Evolutionary conservation across 140 eudicot genomes (phyloP).

Genomic region (Bidens hawaiensis): DNA sequence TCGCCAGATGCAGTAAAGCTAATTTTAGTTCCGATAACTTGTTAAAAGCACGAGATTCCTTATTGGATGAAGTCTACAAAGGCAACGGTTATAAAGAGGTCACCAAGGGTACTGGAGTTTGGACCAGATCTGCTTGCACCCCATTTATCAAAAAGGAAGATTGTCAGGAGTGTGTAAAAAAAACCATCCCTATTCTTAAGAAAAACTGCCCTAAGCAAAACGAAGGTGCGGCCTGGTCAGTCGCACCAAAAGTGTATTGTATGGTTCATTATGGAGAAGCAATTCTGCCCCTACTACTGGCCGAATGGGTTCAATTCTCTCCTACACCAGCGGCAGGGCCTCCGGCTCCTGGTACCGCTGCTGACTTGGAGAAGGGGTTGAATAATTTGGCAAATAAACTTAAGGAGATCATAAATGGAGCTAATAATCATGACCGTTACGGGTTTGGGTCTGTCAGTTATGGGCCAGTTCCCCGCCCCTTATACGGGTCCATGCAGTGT

Average conservation of each 20-base stretch:
- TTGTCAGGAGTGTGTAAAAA: neutral
- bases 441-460: neutral
- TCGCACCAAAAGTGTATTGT: neutral
- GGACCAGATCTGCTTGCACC: neutral
- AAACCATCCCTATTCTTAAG: neutral
- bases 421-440: neutral
- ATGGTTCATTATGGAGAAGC: neutral
- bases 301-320: neutral
- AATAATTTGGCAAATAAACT: neutral
- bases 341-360: too few species aligned
- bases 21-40: neutral
- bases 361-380: neutral
- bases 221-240: neutral
- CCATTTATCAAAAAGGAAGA: neutral
- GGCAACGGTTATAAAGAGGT: neutral
- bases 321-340: neutral
- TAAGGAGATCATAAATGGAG: neutral
- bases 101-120: neutral
- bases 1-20: neutral
- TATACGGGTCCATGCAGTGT: constrained; percentile 1
- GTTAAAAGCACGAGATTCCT: neutral
- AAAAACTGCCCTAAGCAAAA: neutral
- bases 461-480: neutral
- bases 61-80: neutral
- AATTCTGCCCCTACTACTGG: too few species aligned